These are phyloP conservation scores for Eremomyces bilateralis DNA, from an alignment of 495 filamentous ascomycete species.

Conservation along the genomic window DNA sequence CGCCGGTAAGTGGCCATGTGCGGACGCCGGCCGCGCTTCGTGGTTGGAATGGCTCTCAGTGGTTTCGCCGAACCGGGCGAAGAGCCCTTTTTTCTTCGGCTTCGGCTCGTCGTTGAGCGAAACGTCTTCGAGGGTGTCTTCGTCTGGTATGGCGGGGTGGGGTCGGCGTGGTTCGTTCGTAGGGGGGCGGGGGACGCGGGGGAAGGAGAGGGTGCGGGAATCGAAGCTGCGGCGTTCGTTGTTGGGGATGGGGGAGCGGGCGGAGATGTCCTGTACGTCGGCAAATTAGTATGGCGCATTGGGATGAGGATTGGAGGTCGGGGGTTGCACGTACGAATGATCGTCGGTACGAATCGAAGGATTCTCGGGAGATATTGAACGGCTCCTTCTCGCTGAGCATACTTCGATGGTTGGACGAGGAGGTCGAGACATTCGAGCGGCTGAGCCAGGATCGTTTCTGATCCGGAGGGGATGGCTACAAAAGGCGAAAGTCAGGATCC, in stretches of 20 bases:
- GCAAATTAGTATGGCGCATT: slow-evolving; percentile 1
- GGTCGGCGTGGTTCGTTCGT: slow-evolving; percentile 1
- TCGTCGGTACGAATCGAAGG: slow-evolving; percentile 90
- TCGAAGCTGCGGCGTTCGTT: slow-evolving; percentile 56
- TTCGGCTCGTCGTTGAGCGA: slow-evolving; percentile 56
- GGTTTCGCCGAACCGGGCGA: slow-evolving; percentile 61
- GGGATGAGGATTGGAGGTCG: slow-evolving; percentile 1
- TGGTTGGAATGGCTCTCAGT: slow-evolving; percentile 6
- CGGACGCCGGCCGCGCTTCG: slow-evolving; percentile 3
- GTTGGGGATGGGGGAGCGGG: slow-evolving; percentile 54
- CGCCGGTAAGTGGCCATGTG: slow-evolving; percentile 4
- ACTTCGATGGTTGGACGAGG: slow-evolving; percentile 41
- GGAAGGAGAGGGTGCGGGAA: slow-evolving; percentile 27
- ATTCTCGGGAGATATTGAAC: slow-evolving; percentile 92
- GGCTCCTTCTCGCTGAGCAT: slow-evolving; percentile 61
- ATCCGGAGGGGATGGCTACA: slow-evolving; percentile 72
- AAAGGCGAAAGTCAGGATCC: slow-evolving; percentile 3
- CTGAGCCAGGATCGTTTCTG: slow-evolving; percentile 50
- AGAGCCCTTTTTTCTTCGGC: slow-evolving; percentile 62
- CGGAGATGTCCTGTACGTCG: slow-evolving; percentile 61
- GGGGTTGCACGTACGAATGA: slow-evolving; percentile 55
- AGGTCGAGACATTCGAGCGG: slow-evolving; percentile 40
- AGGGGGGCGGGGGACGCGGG: slow-evolving; percentile 1
- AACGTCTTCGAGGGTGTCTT: slow-evolving; percentile 79
- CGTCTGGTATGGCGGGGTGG: slow-evolving; percentile 20